Evolutionary conservation across 305 asterid genomes (phyloP).

Genomic region (Rubia tinctorum): DNA sequence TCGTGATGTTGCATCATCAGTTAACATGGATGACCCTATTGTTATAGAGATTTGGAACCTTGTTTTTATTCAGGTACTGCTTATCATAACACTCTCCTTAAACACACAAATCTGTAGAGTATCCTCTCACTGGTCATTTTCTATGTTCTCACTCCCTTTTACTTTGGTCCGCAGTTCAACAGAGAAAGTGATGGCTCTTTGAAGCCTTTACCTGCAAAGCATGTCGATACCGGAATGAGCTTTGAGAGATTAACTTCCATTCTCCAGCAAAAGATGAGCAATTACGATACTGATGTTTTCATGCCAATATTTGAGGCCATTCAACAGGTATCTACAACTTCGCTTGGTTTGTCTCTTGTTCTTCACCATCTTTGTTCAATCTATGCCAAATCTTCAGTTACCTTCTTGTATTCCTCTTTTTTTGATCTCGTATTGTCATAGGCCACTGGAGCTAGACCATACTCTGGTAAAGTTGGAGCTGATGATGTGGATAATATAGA

Average conservation of each 20-base stretch:
- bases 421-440: constrained; percentile 11
- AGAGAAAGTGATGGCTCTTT: constrained; percentile 82
- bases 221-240: constrained; percentile 98
- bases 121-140: background rate
- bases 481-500: constrained; percentile 83
- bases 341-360: background rate
- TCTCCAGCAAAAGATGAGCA: constrained; percentile 96
- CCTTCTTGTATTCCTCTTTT: no score
- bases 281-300: constrained; percentile 91
- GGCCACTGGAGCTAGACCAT: constrained; percentile 76
- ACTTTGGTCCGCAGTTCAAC: constrained; percentile 64
- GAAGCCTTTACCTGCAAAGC: constrained; percentile 89
- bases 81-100: no score
- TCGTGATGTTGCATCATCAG: constrained; percentile 83
- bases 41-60: constrained; percentile 97
- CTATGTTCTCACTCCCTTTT: constrained; percentile 13
- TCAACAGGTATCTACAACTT: constrained; percentile 46
- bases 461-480: constrained; percentile 78
- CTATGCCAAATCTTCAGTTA: background rate
- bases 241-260: constrained; percentile 91
- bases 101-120: no score
- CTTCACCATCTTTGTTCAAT: background rate
- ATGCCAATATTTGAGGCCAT: constrained; percentile 79
- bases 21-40: constrained; percentile 89
- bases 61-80: constrained; percentile 84